Conservation (phyloP, 768 basidiomycete species). For the Mycena latifolia region DNA sequence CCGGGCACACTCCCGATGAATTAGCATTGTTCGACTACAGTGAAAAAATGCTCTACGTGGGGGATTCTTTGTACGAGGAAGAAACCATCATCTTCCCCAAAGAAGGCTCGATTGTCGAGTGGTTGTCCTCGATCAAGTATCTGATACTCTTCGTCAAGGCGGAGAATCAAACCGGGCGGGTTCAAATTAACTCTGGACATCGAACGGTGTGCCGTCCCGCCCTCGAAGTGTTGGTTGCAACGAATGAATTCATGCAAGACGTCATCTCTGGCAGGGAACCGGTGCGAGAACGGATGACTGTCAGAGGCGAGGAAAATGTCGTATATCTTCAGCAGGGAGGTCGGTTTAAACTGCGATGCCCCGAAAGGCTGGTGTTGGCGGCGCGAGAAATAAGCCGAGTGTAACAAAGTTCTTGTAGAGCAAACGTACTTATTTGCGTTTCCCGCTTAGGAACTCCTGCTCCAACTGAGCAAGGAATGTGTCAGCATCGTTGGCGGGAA, state of each 20-base stretch:
- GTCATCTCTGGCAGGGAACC: conserved; percentile 57
- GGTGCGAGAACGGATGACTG: conserved; percentile 46
- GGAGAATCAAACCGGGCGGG: conserved; percentile 38
- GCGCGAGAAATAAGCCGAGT: conserved; percentile 38
- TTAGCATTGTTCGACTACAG: conserved; percentile 63
- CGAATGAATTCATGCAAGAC: conserved; percentile 60
- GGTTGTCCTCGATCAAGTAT: conserved; percentile 59
- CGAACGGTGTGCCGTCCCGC: conserved; percentile 59
- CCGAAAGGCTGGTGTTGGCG: conserved; percentile 59
- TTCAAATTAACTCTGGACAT: conserved; percentile 65
- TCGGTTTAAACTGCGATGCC: conserved; percentile 62
- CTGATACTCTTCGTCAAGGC: conserved; percentile 56
- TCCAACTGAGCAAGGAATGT: conserved; percentile 76
- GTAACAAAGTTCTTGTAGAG: conserved; percentile 37
- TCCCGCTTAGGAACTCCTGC: conserved; percentile 63
- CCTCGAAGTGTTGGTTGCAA: conserved; percentile 55
- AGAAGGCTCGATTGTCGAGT: conserved; percentile 64
- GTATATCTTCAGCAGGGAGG: conserved; percentile 55
- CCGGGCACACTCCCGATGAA: conserved; percentile 71
- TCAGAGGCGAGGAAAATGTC: conserved; percentile 27
- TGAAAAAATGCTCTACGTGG: conserved; percentile 68
- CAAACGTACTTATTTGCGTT: conserved; percentile 56
- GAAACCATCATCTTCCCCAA: conserved; percentile 68
- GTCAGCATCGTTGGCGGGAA: conserved; percentile 61
- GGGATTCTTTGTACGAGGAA: conserved; percentile 68